Base-by-base conservation (phyloP, 108 stramenopile genomes). In the Bacterosira constricta region DNA sequence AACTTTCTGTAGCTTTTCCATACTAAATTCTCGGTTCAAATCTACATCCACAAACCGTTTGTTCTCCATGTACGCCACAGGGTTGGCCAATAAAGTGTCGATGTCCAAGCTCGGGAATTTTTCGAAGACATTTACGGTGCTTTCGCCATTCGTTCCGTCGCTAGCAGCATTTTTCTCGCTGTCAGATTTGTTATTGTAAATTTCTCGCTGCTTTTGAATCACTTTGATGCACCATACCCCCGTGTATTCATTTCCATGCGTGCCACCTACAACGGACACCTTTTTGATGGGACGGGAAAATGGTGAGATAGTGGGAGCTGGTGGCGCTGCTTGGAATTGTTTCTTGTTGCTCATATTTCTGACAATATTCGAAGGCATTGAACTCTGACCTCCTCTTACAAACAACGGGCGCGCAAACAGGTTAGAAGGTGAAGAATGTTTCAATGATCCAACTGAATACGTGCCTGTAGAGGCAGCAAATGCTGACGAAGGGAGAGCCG, bases 191-290 rank as follows among this genome's bases (percentile, higher is more conserved):
- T 21, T 76, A 20, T 10, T 6, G 47, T 21, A 54, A 15, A 32
- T 38, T 32, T 63, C 41, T 10, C 59, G 62, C 42, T 68, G 63
- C 18, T 45, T 57, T 35, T 74, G 77, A 31, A 93, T 58, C 17
- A 84, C 69, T 53, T 89, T 89, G 34, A 87, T 82, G 62, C 85
- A 77, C 84, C 85, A 90, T 4, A 91, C 86, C 25, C 94, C 94
- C 30, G 91, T 92, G 56, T 90, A 92, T 68, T 95, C 94, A 75
- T 95, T 95, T 1, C 94, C 94, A 78, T 95, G 94, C n/a, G 90
- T 92, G 41, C 91, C 94, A 35, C 93, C 93, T 13, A 91, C 86
- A 39, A 94, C 80, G 6, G 82, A 77, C 9, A 94, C 87, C n/a
- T 66, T 74, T 13, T 69, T 53, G 18, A 83, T 30, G n/a, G n/a